phyloP scores from a whole-genome alignment of 257 asterid genomes.

The Henckelia pumila region DNA sequence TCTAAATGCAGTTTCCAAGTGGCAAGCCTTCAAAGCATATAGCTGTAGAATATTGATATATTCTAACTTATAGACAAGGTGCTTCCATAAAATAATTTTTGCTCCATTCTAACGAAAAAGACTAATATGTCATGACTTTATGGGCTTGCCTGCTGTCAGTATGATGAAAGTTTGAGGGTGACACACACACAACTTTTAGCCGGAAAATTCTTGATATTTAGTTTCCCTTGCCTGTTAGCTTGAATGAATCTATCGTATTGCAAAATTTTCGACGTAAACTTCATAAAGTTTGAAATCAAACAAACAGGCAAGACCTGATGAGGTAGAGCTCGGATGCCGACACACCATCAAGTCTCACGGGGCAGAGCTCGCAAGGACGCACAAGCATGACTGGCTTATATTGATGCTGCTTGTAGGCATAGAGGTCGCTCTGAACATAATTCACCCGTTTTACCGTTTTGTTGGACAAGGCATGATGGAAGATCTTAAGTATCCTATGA shows the following conservation, averaged over 20 bases:
- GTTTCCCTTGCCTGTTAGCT: not conserved
- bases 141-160: not conserved
- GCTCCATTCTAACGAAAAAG: not conserved
- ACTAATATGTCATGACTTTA: not conserved
- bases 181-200: not conserved
- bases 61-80: not conserved
- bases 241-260: not conserved
- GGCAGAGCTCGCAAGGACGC: slow-evolving; percentile 36
- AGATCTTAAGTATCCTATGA: slow-evolving; percentile 51
- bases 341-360: slow-evolving; percentile 53
- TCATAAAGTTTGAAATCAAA: not conserved
- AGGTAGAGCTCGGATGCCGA: slow-evolving; percentile 32
- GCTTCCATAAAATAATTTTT: too few relatives aligned
- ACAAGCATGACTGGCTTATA: slow-evolving; percentile 62
- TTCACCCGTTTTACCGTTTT: slow-evolving; percentile 59
- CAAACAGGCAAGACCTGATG: slow-evolving; percentile 18
- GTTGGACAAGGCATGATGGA: slow-evolving; percentile 55
- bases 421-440: slow-evolving; percentile 39
- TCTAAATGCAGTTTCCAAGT: not conserved
- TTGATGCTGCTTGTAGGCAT: slow-evolving; percentile 42
- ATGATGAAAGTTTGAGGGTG: not conserved
- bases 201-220: not conserved
- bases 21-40: not conserved
- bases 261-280: not conserved
- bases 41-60: not conserved